Percentiles rank a stretch among this genome's conserved stretches.
phyloP scores from a whole-genome alignment of 78 protist species.

The Creolimax fragrantissima region DNA sequence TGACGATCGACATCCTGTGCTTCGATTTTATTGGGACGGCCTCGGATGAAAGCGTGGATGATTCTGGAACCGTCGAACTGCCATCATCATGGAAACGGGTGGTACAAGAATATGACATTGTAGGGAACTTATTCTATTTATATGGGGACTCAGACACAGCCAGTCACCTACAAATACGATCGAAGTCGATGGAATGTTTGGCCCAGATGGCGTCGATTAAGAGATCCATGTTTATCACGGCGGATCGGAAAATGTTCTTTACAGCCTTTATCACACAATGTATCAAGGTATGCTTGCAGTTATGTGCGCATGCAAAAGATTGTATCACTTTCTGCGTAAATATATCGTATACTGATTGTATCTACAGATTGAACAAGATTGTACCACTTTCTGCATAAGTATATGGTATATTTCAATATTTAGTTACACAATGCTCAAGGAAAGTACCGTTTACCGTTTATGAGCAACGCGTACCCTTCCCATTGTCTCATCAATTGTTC shows the following conservation, averaged over 20 bases:
- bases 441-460: too few species aligned
- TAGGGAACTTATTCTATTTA: constrained; percentile 3
- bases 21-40: constrained; percentile 43
- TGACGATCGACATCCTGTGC: neutral
- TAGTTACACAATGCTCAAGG: too few species aligned
- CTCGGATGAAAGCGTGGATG: constrained; percentile 32
- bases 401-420: too few species aligned
- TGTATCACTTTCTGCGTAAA: too few species aligned
- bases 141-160: neutral
- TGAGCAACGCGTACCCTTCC: too few species aligned
- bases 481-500: too few species aligned
- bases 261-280: neutral
- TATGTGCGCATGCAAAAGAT: neutral
- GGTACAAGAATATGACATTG: neutral
- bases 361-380: too few species aligned
- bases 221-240: constrained; percentile 26
- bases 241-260: constrained; percentile 5
- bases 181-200: constrained; percentile 23
- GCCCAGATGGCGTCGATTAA: constrained; percentile 38
- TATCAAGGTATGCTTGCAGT: neutral
- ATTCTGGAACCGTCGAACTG: constrained; percentile 26
- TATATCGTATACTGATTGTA: too few species aligned
- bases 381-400: too few species aligned
- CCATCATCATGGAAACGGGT: constrained; percentile 11
- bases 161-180: neutral